phyloP scores from a whole-genome alignment of 768 basidiomycete species.

The Lactarius indigo region DNA sequence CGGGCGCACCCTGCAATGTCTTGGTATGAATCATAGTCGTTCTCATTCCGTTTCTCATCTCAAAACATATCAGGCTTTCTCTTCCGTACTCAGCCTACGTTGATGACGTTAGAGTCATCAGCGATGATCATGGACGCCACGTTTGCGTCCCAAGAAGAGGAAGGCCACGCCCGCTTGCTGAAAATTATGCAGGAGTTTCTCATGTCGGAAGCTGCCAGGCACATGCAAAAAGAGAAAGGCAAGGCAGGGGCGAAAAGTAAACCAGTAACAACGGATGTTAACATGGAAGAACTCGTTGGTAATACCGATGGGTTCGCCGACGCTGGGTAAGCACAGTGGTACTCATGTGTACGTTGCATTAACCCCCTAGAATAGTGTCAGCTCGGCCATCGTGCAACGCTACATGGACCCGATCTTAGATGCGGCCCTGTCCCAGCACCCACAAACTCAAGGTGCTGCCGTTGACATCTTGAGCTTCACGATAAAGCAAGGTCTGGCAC shows the following conservation, averaged over 20 bases:
- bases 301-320: conserved; percentile 96
- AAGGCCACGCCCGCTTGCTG: conserved; percentile 67
- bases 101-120: conserved; percentile 82
- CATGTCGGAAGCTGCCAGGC: conserved; percentile 76
- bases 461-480: conserved; percentile 92
- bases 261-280: conserved; percentile 47
- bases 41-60: conserved; percentile 4
- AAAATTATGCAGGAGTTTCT: conserved; percentile 93
- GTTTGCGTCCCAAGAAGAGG: conserved; percentile 70
- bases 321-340: conserved; percentile 66
- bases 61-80: conserved; percentile 63
- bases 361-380: conserved; percentile 56
- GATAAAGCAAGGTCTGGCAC: conserved; percentile 91
- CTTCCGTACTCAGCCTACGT: conserved; percentile 85
- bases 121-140: conserved; percentile 86
- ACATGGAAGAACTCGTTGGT: conserved; percentile 93
- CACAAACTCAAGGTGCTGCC: conserved; percentile 73
- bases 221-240: conserved; percentile 68
- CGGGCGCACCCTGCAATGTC: conserved; percentile 75
- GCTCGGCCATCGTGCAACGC: conserved; percentile 91
- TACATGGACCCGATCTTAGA: conserved; percentile 80
- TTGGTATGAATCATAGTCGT: conserved; percentile 53
- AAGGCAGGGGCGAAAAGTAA: conserved; percentile 38
- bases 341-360: not conserved
- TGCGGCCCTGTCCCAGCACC: conserved; percentile 69